Evolutionary conservation across 73 alveolate species (phyloP).

Genomic region (Paramecium caudatum): DNA sequence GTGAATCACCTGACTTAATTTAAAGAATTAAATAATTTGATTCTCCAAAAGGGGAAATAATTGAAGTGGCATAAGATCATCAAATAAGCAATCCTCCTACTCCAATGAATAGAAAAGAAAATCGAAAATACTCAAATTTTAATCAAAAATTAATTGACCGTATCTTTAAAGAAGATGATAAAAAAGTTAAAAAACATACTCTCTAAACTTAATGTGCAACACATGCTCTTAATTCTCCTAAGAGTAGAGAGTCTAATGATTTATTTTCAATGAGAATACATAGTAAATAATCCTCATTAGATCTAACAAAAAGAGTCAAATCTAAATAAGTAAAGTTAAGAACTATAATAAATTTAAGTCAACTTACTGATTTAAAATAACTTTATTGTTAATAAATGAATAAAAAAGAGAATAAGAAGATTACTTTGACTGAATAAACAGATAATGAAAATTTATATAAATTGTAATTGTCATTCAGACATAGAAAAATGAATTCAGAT

Average conservation of each 20-base stretch:
- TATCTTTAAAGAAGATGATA: conserved; percentile 9
- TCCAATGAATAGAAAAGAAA: no score
- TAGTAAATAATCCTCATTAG: neutral
- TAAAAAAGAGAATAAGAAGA: neutral
- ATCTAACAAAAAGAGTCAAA: neutral
- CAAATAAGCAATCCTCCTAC: no score
- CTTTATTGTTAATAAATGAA: neutral
- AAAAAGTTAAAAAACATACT: neutral
- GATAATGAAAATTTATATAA: neutral
- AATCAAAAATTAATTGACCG: neutral
- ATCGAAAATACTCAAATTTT: neutral
- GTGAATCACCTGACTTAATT: no score
- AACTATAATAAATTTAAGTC: neutral
- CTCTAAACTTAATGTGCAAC: no score
- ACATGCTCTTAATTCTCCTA: conserved; percentile 4
- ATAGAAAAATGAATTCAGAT: conserved; percentile 9
- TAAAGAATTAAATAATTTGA: no score
- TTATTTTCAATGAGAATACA: neutral
- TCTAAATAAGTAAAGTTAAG: conserved; percentile 9
- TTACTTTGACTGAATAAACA: neutral
- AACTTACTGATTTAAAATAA: conserved; percentile 1
- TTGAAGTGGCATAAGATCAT: no score
- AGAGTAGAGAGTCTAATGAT: conserved; percentile 29
- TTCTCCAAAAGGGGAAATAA: no score
- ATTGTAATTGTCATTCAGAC: neutral